Base-by-base conservation (phyloP, 2,329 filamentous ascomycete species). In the Allantophomopsis cytisporea region DNA sequence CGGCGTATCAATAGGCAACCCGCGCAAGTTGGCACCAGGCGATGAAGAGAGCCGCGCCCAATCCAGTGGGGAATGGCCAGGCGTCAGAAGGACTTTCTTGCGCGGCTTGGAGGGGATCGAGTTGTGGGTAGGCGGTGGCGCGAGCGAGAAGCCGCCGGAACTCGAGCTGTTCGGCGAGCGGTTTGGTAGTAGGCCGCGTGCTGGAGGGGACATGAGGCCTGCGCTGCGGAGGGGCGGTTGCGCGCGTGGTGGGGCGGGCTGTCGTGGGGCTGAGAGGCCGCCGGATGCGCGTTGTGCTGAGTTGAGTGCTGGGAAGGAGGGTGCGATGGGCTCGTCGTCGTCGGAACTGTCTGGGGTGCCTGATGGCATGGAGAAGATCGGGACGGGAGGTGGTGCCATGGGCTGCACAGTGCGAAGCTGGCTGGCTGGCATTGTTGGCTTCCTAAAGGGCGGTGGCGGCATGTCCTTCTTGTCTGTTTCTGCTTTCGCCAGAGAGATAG, bases 41-140 rank as follows among this genome's bases (percentile, higher is more conserved):
- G 68, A 62, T 15, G 69, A 67, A 1, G 76, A 73, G 1, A 94
- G 72, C 5, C 81, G 77, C 11, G 91, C 91, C 91, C 91, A 98
- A 70, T 98, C 91, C 11, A 98, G 76, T 0, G 91, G 89, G 2
- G 86, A 94, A 65, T 89, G 88, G 23, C 91, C 89, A 0, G 91
- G 91, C n/a, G 78, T 73, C 4, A 98, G 74, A 7, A 81, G 68
- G 4, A 95, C 83, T 53, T 89, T 83, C 58, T 71, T 73, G 10
- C 68, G 72, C 4, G 71, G 69, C 52, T 75, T 76, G 17, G 60
- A 45, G 2, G 73, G 71, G 42, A 65, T 68, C 33, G 62, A 55
- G 23, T 58, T 62, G 53, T 69, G 70, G 12, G 71, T 68, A 0
- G 73, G 70, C 0, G 75, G 73, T 0, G 69, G 73, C 1, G 68